Evolutionary conservation across 2,329 filamentous ascomycete genomes (phyloP), one percentile per base, ranked within the genome.

Genomic region (Ophiostoma populinum): DNA sequence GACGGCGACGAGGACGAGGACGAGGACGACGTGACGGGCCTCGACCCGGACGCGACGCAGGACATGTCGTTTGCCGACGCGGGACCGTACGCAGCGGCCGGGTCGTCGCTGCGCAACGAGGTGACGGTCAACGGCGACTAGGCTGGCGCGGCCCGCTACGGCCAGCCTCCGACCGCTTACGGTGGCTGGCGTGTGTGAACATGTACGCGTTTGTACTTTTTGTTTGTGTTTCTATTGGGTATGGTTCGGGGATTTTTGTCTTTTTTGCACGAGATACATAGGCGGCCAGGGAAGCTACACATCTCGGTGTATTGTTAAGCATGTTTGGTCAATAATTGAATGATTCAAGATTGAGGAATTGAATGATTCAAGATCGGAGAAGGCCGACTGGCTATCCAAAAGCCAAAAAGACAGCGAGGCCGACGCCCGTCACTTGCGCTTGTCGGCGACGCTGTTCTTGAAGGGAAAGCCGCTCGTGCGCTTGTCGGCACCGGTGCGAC

Each of bases 391-490:
- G n/a, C n/a, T n/a, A n/a, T n/a, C n/a, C n/a, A n/a, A n/a, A n/a
- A n/a, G n/a, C n/a, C n/a, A n/a, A n/a, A n/a, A n/a, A n/a, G n/a
- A n/a, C n/a, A n/a, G n/a, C n/a, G n/a, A n/a, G n/a, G n/a, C n/a
- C n/a, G n/a, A n/a, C n/a, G n/a, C n/a, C n/a, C 33, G 17, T 28
- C 22, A 25, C 40, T 51, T 51, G 38, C 42, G 50, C 47, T 47
- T 49, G 21, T 51, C 49, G 16, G 55, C 53, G 42, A 49, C 49
- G 0, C 37, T 38, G 32, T 58, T 59, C 29, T 41, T 42, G 35
- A 61, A 59, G 7, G 56, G 55, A 29, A 55, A 59, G 10, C 53
- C 52, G 38, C 55, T 58, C 15, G 53, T 58, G 32, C 51, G 46
- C 51, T 58, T 59, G 41, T 59, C 56, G 13, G 51, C 54, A 5